A percentile compares a stretch with the other conserved stretches of the same genome.
Conservation (phyloP, 1,139 yeast genomes). For the Yamadazyma trypodendri region DNA sequence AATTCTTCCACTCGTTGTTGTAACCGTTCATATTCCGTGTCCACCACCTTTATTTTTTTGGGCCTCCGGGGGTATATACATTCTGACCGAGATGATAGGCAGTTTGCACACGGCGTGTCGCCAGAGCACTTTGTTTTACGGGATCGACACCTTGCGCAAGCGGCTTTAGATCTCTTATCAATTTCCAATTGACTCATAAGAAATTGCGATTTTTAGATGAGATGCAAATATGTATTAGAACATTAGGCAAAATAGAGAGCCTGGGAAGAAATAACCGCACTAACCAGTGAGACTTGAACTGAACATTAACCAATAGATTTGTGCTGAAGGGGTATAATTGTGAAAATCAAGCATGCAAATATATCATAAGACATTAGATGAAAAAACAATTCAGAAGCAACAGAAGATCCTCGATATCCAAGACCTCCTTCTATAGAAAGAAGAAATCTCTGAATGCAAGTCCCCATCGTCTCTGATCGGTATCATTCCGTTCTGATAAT, state of each 20-base stretch:
- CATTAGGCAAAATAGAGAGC: background rate
- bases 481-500: constrained; percentile 25
- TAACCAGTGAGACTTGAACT: constrained; percentile 1
- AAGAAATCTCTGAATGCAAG: constrained; percentile 39
- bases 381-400: constrained; percentile 10
- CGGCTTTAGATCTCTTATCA: constrained; percentile 14
- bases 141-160: constrained; percentile 25
- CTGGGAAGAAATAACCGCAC: background rate
- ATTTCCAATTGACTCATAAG: background rate
- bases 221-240: too few relatives aligned
- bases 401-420: constrained; percentile 17
- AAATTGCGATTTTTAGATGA: background rate
- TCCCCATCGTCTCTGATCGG: constrained; percentile 40
- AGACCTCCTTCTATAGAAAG: constrained; percentile 31
- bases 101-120: constrained; percentile 22
- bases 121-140: constrained; percentile 31
- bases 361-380: background rate
- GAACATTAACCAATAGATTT: too few relatives aligned
- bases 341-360: constrained; percentile 4
- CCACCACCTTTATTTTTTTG: constrained; percentile 20
- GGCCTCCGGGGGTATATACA: constrained; percentile 27
- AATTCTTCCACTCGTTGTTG: constrained; percentile 16
- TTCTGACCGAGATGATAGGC: constrained; percentile 16
- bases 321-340: too few relatives aligned
- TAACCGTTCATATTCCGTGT: constrained; percentile 24